Evolutionary conservation across 768 basidiomycete species (phyloP).

Genomic region (Piloderma croceum): DNA sequence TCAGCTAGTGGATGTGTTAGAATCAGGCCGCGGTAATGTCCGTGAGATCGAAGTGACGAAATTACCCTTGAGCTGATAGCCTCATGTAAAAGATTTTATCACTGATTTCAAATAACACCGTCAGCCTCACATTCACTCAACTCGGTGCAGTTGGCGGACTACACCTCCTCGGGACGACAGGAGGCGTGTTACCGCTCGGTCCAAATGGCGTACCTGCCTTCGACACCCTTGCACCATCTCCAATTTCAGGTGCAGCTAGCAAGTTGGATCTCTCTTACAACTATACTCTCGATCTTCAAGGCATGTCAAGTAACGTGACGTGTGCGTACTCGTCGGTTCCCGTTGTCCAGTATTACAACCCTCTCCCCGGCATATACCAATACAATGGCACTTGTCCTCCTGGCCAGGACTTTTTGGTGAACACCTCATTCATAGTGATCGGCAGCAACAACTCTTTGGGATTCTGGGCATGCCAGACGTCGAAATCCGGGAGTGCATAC

Average conservation of each 20-base stretch:
- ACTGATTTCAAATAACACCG: conserved; percentile 8
- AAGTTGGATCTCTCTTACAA: conserved; percentile 15
- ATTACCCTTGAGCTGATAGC: no score
- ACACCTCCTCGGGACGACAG: conserved; percentile 20
- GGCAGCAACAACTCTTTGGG: conserved; percentile 3
- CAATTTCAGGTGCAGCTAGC: no score
- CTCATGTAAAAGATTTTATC: conserved; percentile 11
- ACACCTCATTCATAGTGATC: no score
- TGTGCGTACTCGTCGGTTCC: conserved; percentile 19
- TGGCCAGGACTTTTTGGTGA: no score
- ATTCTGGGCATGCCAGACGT: conserved; percentile 14
- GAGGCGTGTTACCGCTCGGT: conserved; percentile 19
- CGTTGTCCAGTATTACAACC: no score
- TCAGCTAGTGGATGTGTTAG: conserved; percentile 18
- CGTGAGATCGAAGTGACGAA: no score
- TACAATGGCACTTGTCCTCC: no score
- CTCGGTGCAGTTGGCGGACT: conserved; percentile 20
- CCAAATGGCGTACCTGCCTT: conserved; percentile 18
- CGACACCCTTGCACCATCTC: no score
- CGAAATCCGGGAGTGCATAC: conserved; percentile 6
- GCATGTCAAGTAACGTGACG: conserved; percentile 14
- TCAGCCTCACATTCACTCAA: conserved; percentile 15
- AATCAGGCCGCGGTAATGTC: conserved; percentile 20
- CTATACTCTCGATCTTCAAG: conserved; percentile 22
- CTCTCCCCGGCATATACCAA: no score